These are phyloP conservation scores for Niebla homalea DNA, from an alignment of 495 filamentous ascomycete species.

Conservation along the genomic window DNA sequence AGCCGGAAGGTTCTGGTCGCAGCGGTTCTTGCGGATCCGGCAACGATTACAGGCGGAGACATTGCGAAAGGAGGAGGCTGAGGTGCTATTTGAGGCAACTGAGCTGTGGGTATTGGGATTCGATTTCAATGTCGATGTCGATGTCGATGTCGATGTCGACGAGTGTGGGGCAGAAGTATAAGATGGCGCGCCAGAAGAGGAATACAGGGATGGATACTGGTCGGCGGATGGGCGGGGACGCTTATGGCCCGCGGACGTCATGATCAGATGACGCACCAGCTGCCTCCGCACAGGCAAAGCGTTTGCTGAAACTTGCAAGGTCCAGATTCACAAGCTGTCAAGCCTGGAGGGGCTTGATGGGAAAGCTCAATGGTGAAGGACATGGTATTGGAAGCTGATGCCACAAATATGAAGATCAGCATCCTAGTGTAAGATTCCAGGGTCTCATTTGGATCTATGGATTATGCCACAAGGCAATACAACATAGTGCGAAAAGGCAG, in stretches of 20 bases:
- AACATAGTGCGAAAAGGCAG: too few relatives aligned
- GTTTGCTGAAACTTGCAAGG: too few relatives aligned
- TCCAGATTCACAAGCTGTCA: too few relatives aligned
- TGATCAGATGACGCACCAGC: slow-evolving; percentile 1
- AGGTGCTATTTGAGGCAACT: slow-evolving; percentile 16
- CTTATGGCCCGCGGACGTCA: slow-evolving; percentile 12
- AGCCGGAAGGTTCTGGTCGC: slow-evolving; percentile 80
- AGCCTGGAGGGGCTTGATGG: neutral
- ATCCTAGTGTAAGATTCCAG: too few relatives aligned
- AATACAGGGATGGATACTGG: slow-evolving; percentile 1
- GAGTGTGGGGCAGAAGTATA: slow-evolving; percentile 1
- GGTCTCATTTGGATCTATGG: too few relatives aligned
- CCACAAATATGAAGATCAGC: too few relatives aligned
- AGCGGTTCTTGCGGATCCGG: slow-evolving; percentile 82
- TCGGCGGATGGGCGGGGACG: slow-evolving; percentile 9
- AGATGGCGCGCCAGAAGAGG: neutral
- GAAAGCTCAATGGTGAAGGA: neutral
- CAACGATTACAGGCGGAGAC: slow-evolving; percentile 93
- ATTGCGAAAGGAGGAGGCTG: slow-evolving; percentile 65
- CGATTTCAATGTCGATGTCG: neutral
- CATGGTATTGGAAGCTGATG: too few relatives aligned
- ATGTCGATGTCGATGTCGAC: neutral
- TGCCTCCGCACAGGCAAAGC: too few relatives aligned
- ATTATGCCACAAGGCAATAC: too few relatives aligned
- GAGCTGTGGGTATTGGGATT: slow-evolving; percentile 1